phyloP scores from a whole-genome alignment of 257 asterid species.

The Mitragyna speciosa region DNA sequence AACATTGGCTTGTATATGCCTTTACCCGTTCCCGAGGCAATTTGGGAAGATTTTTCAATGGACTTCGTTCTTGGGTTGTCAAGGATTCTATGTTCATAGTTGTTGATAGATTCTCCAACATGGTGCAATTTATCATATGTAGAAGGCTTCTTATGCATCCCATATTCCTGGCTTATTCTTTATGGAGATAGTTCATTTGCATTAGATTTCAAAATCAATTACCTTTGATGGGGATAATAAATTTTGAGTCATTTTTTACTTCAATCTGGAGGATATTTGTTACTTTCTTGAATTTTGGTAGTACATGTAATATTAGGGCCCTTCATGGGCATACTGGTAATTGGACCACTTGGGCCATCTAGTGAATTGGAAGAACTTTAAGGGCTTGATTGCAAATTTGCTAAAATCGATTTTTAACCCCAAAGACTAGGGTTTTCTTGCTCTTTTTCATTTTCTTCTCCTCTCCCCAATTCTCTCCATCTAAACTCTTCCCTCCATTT shows the following conservation, averaged over 20 bases:
- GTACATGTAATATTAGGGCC: too few species aligned
- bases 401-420: too few species aligned
- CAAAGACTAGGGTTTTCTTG: too few species aligned
- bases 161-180: constrained; percentile 1
- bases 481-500: too few species aligned
- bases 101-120: constrained; percentile 16
- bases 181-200: background rate
- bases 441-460: too few species aligned
- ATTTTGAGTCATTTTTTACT: background rate
- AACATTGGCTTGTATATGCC: background rate
- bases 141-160: background rate
- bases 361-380: too few species aligned
- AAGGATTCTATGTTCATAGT: background rate
- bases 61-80: background rate
- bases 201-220: constrained; percentile 5
- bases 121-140: background rate
- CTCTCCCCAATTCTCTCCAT: too few species aligned
- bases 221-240: background rate
- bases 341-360: too few species aligned
- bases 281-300: background rate
- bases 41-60: constrained; percentile 2
- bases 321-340: too few species aligned
- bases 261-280: background rate
- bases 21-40: background rate
- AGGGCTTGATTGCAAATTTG: too few species aligned